Base-by-base conservation (phyloP, 371 early-diverging fungal species). In the Mycotypha africana region DNA sequence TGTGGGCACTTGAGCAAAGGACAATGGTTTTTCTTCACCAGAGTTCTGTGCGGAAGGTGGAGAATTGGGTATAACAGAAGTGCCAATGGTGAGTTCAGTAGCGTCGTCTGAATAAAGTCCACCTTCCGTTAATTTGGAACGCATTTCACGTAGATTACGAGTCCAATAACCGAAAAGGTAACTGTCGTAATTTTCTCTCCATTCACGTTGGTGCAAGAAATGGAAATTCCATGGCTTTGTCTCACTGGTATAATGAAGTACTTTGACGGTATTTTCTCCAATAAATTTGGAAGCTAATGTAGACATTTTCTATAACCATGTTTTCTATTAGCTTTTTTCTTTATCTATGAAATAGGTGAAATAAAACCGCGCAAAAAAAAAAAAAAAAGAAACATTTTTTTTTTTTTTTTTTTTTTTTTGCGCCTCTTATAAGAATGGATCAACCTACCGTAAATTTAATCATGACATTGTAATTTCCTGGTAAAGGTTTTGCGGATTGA, bases 201-300 rank as follows among this genome's bases (percentile, higher is more conserved):
- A 66, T 38, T 58, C 60, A n/a, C 42, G 42, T 24, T 66, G 49
- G 16, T 62, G 54, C 12, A 51, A 39, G 37, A 59, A 62, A 42
- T 59, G 45, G 20, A 62, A 62, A 24, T 61, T 58, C 67, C 67
- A 62, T 16, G 67, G 67, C 37, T 66, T 66, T 9, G 59, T 62
- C 46, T 59, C 62, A 25, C 62, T 62, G 0, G 67, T 66, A 44
- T 45, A 66, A 42, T 66, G 67, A 19, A 66, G 19, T 2, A 66
- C 51, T 42, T 56, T 59, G 19, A 47, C 67, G 8, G 46, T 53
- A 17, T 62, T 51, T 31, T 52, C 36, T 2, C 42, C 3, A 11
- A 59, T 35, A 53, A 56, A 53, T 8, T 45, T 36, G 20, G 53
- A 14, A 7, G 58, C 62, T 12, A 60, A 47, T 31, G 50, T 42